Percentiles rank a stretch among this genome's conserved stretches.
Conservation (phyloP, 2,329 filamentous ascomycete genomes). For the Diaporthe sp. region DNA sequence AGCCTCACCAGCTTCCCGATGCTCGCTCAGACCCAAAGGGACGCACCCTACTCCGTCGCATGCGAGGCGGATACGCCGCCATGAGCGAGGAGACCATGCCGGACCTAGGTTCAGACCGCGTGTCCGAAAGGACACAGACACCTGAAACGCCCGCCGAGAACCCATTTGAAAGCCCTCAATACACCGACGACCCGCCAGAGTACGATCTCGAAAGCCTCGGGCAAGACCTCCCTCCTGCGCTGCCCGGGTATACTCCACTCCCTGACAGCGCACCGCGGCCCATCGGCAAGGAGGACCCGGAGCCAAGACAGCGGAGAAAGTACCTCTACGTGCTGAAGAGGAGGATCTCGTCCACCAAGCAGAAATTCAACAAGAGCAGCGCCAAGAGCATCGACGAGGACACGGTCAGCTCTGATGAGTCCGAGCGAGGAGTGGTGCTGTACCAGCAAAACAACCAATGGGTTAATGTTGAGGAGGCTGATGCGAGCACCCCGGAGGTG, state of each 20-base stretch:
- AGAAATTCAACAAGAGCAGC: constrained; percentile 22
- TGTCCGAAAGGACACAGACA: background rate
- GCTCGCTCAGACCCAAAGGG: constrained; percentile 26
- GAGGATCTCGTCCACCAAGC: constrained; percentile 28
- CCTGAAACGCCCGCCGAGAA: background rate
- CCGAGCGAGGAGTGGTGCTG: constrained; percentile 25
- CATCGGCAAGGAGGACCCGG: constrained; percentile 4
- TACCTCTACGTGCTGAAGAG: constrained; percentile 35
- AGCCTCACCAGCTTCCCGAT: constrained; percentile 31
- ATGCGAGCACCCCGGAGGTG: background rate
- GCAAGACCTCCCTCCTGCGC: background rate
- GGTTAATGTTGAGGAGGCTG: background rate
- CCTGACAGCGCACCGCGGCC: background rate
- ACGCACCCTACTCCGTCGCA: constrained; percentile 20
- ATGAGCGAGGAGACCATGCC: constrained; percentile 23
- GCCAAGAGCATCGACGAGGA: constrained; percentile 11
- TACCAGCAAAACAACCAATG: constrained; percentile 32
- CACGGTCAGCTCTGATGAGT: constrained; percentile 11
- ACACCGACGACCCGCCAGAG: constrained; percentile 8
- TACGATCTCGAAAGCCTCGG: constrained; percentile 21
- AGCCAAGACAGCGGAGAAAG: constrained; percentile 18
- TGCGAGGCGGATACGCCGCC: constrained; percentile 15
- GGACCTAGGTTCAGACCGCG: background rate
- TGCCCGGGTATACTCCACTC: constrained; percentile 22
- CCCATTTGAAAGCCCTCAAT: background rate